Evolutionary conservation across 2,329 filamentous ascomycete species (phyloP).

Genomic region (Penicillium concentricum): DNA sequence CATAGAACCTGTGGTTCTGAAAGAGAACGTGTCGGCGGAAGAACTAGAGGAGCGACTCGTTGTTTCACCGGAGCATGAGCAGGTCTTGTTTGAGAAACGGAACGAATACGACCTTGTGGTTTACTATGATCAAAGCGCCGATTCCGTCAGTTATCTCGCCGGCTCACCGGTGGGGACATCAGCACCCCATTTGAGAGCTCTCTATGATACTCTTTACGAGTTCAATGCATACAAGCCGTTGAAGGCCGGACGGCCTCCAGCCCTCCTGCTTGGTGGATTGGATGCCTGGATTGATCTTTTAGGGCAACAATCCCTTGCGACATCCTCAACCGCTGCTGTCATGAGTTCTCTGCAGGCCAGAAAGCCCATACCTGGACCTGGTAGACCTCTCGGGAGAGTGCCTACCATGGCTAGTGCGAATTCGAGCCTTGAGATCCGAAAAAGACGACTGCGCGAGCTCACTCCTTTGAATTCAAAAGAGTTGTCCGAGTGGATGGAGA

Average conservation of each 20-base stretch:
- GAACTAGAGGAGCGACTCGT: conserved; percentile 55
- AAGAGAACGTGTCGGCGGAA: conserved; percentile 65
- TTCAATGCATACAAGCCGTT: conserved; percentile 79
- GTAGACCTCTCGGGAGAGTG: conserved; percentile 53
- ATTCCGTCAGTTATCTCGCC: conserved; percentile 57
- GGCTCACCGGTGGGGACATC: conserved; percentile 47
- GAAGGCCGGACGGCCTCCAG: conserved; percentile 63
- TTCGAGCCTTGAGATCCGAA: conserved; percentile 55
- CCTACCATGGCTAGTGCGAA: conserved; percentile 53
- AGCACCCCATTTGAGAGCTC: conserved; percentile 62
- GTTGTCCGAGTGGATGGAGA: conserved; percentile 75
- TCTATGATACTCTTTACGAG: conserved; percentile 77
- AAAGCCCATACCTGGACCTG: conserved; percentile 37
- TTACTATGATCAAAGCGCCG: conserved; percentile 76
- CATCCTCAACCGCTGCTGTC: conserved; percentile 55
- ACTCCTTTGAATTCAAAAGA: conserved; percentile 78
- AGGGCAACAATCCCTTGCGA: conserved; percentile 64
- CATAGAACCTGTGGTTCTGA: conserved; percentile 76
- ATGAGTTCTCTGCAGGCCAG: conserved; percentile 46
- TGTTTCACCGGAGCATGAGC: conserved; percentile 59
- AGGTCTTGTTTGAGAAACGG: conserved; percentile 67
- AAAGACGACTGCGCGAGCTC: conserved; percentile 57
- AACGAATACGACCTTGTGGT: conserved; percentile 83
- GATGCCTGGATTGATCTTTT: conserved; percentile 85
- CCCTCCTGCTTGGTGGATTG: conserved; percentile 77